Evolutionary conservation across 805 yeast species (phyloP), one percentile per base, ranked within the genome.

Genomic region (Kuraishia borneana): DNA sequence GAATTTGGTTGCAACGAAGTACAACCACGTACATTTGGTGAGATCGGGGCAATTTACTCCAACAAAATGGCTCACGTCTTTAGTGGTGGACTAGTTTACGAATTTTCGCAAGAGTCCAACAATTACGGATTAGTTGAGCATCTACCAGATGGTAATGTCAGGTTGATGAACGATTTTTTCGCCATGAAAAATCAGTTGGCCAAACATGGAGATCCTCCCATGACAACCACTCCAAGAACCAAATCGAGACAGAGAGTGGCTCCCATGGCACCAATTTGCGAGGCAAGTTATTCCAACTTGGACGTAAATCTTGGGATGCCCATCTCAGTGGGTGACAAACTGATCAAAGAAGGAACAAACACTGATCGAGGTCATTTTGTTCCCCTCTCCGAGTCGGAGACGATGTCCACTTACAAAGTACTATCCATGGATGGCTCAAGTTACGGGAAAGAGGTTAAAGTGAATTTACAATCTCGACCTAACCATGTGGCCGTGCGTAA

Each of bases 1-100:
- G 97, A 89, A 35, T 62, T 55, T 58, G 96, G 96, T 5, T 87
- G 96, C 56, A 87, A 87, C 49, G 77, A 73, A 39, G 79, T 87
- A 2, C 56, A 62, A 18, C 96, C 96, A 2, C 69, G 96, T 40
- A 44, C 56, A 4, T 88, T 88, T 55, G 83, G 78, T 29, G 96
- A 88, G 51, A 71, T 85, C 18, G 64, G 62, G 14, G 63, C 83
- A 2, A 60, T 88, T 17, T 84, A 73, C 48, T 78, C 94, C 0
- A 52, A 59, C 7, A 72, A 72, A 29, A 87, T 88, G 96, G 61
- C 75, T 18, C 66, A 66, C 10, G 80, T 76, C 1, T 84, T 88
- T 49, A 71, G 84, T 36, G 96, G 96, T 6, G 96, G 94, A 0
- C 58, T 84, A 33, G 84, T 81, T 4, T 84, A 84, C 45, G 94